These are phyloP conservation scores for Kodamaea suecica DNA, from an alignment of 1,139 yeast genomes.

Conservation along the genomic window DNA sequence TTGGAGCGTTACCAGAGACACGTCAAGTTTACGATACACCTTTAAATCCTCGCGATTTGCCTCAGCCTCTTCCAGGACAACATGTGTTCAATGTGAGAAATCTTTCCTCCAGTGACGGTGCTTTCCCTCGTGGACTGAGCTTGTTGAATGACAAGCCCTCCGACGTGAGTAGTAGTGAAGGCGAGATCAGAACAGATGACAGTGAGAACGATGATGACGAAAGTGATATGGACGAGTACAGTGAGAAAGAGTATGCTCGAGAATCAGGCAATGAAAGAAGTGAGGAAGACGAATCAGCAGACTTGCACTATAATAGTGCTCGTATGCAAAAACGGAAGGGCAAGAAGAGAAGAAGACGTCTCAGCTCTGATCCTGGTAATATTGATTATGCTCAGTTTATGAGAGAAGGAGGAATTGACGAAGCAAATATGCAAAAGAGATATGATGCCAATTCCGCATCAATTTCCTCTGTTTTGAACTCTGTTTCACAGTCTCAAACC, in stretches of 20 bases:
- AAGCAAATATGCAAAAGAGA: neutral
- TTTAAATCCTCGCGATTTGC: neutral
- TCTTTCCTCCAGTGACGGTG: neutral
- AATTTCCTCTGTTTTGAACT: neutral
- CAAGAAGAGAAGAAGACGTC: neutral
- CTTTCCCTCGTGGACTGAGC: neutral
- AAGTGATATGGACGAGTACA: constrained; percentile 3
- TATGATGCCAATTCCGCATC: neutral
- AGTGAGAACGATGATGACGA: constrained; percentile 5
- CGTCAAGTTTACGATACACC: neutral
- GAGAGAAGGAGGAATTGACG: neutral
- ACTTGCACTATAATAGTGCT: too few species aligned
- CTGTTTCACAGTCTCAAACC: constrained; percentile 8
- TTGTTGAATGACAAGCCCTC: constrained; percentile 15
- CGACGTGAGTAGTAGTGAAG: constrained; percentile 17
- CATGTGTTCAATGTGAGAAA: constrained; percentile 1
- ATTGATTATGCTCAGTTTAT: neutral
- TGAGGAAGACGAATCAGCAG: neutral
- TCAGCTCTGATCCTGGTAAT: neutral
- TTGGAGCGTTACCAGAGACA: neutral
- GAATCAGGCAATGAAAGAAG: constrained; percentile 1
- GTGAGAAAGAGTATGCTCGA: constrained; percentile 3
- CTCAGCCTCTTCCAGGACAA: constrained; percentile 1
- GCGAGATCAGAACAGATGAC: neutral
- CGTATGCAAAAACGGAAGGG: neutral